A percentile compares a stretch with the other conserved stretches of the same genome.
phyloP scores from a whole-genome alignment of 352 stramenopile genomes.

The Phytophthora foliorum region DNA sequence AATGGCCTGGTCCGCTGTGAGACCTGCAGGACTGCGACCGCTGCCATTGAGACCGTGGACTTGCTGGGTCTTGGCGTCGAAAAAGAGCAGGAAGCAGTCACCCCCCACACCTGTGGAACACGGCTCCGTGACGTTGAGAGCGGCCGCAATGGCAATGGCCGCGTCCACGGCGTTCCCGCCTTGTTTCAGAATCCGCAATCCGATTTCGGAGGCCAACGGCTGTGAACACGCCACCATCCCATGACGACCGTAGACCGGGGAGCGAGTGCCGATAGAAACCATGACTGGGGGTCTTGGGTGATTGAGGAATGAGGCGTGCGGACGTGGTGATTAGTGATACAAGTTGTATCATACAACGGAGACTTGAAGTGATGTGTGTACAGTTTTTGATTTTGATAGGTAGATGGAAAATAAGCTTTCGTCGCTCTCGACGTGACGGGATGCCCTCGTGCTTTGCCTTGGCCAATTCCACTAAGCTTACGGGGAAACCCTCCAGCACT shows the following conservation, averaged over 20 bases:
- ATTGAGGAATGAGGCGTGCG: slow-evolving; percentile 19
- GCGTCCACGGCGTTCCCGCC: slow-evolving; percentile 97
- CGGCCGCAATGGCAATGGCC: slow-evolving; percentile 65
- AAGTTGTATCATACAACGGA: too few relatives aligned
- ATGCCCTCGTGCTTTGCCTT: too few relatives aligned
- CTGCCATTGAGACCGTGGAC: slow-evolving; percentile 95
- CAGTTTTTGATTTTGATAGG: too few relatives aligned
- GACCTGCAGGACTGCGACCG: slow-evolving; percentile 79
- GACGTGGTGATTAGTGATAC: background rate
- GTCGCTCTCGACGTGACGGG: too few relatives aligned
- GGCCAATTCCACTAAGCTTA: too few relatives aligned
- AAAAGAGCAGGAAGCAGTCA: slow-evolving; percentile 98
- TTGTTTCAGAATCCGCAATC: slow-evolving; percentile 88
- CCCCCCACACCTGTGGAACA: slow-evolving; percentile 88
- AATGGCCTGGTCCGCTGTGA: slow-evolving; percentile 84
- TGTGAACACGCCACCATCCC: slow-evolving; percentile 95
- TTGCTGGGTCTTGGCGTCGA: slow-evolving; percentile 84
- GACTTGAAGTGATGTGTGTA: slow-evolving; percentile 22
- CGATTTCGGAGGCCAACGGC: slow-evolving; percentile 94
- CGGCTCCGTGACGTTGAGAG: slow-evolving; percentile 73
- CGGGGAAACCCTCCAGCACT: too few relatives aligned
- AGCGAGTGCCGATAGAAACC: slow-evolving; percentile 78
- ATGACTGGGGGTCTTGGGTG: slow-evolving; percentile 13
- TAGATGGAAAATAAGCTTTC: too few relatives aligned
- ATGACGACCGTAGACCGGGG: slow-evolving; percentile 89